These are phyloP conservation scores for Globisporangium sylvaticum DNA, from an alignment of 352 stramenopile genomes.

Conservation along the genomic window DNA sequence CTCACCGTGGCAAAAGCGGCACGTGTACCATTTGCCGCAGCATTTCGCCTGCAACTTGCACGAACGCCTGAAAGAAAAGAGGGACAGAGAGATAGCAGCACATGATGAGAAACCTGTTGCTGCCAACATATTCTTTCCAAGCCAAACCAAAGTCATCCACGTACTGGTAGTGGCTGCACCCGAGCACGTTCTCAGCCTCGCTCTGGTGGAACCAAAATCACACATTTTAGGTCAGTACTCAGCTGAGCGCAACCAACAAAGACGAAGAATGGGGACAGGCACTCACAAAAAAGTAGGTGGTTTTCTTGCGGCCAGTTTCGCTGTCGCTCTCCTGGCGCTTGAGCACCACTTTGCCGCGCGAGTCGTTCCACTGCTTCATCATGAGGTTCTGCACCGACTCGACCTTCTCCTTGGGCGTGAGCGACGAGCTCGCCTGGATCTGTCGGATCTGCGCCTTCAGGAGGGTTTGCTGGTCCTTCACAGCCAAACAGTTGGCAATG, in stretches of 20 bases:
- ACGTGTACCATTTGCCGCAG: conserved; percentile 88
- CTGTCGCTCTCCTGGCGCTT: conserved; percentile 38
- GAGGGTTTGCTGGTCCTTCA: conserved; percentile 43
- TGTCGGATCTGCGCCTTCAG: conserved; percentile 74
- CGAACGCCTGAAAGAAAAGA: conserved; percentile 29
- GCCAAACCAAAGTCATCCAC: conserved; percentile 1
- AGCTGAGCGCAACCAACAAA: neutral
- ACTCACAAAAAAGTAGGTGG: conserved; percentile 64
- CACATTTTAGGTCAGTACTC: neutral
- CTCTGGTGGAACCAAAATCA: conserved; percentile 25
- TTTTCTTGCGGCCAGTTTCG: conserved; percentile 40
- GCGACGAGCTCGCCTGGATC: conserved; percentile 71
- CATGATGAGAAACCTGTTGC: neutral
- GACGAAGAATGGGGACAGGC: neutral
- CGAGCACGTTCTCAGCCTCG: conserved; percentile 56
- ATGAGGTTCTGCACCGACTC: conserved; percentile 83
- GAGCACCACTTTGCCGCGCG: conserved; percentile 44
- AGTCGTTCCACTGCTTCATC: conserved; percentile 84
- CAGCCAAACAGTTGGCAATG: neutral
- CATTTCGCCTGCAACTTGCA: conserved; percentile 86
- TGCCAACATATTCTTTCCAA: neutral
- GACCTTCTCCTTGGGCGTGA: conserved; percentile 80
- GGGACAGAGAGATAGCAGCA: neutral
- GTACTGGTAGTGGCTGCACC: conserved; percentile 87
- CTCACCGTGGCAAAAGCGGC: conserved; percentile 88